Percentiles rank a stretch among this genome's conserved stretches.
These are phyloP conservation scores for Fonsecaea multimorphosa DNA, from an alignment of 2,329 filamentous ascomycete genomes.

Conservation along the genomic window DNA sequence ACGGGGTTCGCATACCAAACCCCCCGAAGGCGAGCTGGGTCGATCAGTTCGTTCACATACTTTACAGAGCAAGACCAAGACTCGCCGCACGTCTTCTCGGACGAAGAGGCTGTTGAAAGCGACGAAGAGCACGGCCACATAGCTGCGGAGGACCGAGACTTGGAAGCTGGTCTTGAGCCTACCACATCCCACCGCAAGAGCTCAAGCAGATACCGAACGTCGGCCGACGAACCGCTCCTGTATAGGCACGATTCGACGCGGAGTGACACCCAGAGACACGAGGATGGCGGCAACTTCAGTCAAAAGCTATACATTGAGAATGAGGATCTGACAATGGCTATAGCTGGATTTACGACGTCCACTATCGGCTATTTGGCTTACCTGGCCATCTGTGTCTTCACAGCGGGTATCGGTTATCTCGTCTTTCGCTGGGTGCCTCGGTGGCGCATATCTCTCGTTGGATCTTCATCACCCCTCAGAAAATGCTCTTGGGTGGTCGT, in stretches of 20 bases:
- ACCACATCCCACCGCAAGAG: slow-evolving; percentile 46
- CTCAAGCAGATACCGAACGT: slow-evolving; percentile 50
- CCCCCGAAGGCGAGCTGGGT: slow-evolving; percentile 70
- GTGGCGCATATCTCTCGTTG: slow-evolving; percentile 80
- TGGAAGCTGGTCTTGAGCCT: slow-evolving; percentile 44
- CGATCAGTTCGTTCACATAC: slow-evolving; percentile 86
- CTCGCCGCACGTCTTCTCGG: slow-evolving; percentile 52
- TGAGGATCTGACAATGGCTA: slow-evolving; percentile 91
- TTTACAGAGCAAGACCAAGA: slow-evolving; percentile 77
- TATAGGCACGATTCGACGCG: slow-evolving; percentile 72
- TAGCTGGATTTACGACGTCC: slow-evolving; percentile 88
- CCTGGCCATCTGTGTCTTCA: slow-evolving; percentile 70
- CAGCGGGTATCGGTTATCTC: slow-evolving; percentile 80
- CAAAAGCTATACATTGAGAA: slow-evolving; percentile 94
- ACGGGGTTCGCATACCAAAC: slow-evolving; percentile 90
- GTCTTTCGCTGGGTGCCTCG: slow-evolving; percentile 87
- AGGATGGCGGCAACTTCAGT: slow-evolving; percentile 68
- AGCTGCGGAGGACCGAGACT: slow-evolving; percentile 49
- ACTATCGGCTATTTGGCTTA: slow-evolving; percentile 72
- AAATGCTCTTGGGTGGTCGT: slow-evolving; percentile 90
- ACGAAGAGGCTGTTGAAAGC: slow-evolving; percentile 56
- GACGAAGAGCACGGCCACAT: slow-evolving; percentile 53
- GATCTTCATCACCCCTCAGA: slow-evolving; percentile 69
- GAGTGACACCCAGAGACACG: slow-evolving; percentile 69
- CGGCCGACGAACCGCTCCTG: slow-evolving; percentile 66